Base-by-base conservation (phyloP, 306 rosid genomes). In the Gleditsia sinensis region DNA sequence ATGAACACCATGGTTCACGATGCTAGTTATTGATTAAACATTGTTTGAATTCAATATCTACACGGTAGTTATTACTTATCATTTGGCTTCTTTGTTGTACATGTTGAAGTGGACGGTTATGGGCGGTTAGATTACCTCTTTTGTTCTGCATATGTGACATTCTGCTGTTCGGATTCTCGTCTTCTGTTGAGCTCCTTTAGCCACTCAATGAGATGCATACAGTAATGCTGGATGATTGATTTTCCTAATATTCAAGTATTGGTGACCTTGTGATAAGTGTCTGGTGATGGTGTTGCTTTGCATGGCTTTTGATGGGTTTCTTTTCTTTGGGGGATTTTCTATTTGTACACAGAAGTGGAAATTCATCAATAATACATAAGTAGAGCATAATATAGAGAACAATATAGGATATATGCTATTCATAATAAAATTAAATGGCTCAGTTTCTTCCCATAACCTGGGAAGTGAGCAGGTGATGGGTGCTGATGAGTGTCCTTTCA, bases 381-480 rank as follows among this genome's bases (percentile, higher is more conserved):
- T 74, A 57, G 75, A 74, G 61, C 42, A 56, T 72, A 82, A 28
- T 72, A 55, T 56, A 79, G 54, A 73, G 84, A 81, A 78, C 60
- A 76, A 49, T 63, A 68, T 50, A 80, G 75, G 83, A 76, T 74
- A 73, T 75, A 66, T 81, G 61, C 71, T 67, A 80, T 72, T 79
- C 60, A 33, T 79, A 82, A 75, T 69, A 75, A 85, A 76, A 77
- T 72, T 73, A 72, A 83, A 85, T 48, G 84, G 80, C 79, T 69
- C 89, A 75, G 77, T 79, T 87, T 83, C 88, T 85, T 85, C 89
- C 89, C 85, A 67, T 83, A 67, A 69, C 80, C 71, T 75, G 98
- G 88, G 88, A 86, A 94, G 85, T 75, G 88, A 90, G 84, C 98
- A 88, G 99, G 91, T 95, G 93, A 80, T 84, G 86, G 83, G 86